These are phyloP conservation scores for Yarrowia keelungensis DNA, from an alignment of 805 yeast genomes.

Conservation along the genomic window DNA sequence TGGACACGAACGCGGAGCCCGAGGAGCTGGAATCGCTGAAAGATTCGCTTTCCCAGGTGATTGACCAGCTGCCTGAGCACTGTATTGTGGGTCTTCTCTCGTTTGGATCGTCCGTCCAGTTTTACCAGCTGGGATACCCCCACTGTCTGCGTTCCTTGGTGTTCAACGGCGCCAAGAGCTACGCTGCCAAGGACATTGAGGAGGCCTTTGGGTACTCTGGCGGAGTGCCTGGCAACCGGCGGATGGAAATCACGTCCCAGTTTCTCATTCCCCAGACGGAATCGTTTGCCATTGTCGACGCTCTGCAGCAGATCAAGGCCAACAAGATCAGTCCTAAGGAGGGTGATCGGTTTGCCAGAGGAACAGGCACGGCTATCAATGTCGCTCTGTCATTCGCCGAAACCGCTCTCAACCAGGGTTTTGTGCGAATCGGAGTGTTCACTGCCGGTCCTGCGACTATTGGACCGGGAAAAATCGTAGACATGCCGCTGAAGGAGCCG, in stretches of 20 bases:
- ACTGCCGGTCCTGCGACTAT: constrained; percentile 95
- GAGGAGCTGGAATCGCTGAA: constrained; percentile 84
- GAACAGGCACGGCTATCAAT: constrained; percentile 90
- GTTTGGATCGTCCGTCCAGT: constrained; percentile 84
- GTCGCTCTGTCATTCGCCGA: constrained; percentile 84
- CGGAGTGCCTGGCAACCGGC: neutral
- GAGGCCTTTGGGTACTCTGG: constrained; percentile 63
- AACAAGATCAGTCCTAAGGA: constrained; percentile 86
- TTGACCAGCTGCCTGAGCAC: constrained; percentile 84
- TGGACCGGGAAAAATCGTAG: constrained; percentile 93
- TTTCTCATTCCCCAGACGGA: constrained; percentile 72
- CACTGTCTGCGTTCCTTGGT: constrained; percentile 73
- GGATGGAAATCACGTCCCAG: constrained; percentile 49
- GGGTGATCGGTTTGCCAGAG: constrained; percentile 84
- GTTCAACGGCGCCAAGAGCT: constrained; percentile 88
- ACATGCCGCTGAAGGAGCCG: constrained; percentile 89
- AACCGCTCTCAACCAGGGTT: constrained; percentile 73
- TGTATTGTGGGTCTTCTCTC: constrained; percentile 86
- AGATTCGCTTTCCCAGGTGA: constrained; percentile 76
- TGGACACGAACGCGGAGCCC: constrained; percentile 86
- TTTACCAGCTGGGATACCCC: constrained; percentile 77
- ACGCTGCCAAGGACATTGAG: constrained; percentile 58
- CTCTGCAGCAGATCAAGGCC: constrained; percentile 75
- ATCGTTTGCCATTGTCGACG: constrained; percentile 80
- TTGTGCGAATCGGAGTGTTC: constrained; percentile 87